These are phyloP conservation scores for Paspalum notatum DNA, from an alignment of 176 grass and related monocot species.

Conservation along the genomic window DNA sequence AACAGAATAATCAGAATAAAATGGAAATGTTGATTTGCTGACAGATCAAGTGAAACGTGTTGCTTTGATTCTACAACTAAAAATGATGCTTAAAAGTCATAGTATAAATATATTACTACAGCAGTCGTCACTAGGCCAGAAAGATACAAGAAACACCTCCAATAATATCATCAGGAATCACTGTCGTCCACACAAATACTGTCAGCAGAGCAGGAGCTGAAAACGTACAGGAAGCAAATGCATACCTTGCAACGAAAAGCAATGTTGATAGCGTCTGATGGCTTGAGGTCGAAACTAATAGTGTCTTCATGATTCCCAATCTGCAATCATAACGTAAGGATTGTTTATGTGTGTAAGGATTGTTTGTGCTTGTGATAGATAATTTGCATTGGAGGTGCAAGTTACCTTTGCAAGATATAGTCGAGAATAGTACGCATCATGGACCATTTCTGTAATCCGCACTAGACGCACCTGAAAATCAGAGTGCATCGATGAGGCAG, in stretches of 20 bases:
- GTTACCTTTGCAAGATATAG: constrained; percentile 88
- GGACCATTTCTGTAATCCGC: constrained; percentile 89
- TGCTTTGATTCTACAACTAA: constrained; percentile 16
- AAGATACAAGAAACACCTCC: background rate
- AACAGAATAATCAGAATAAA: background rate
- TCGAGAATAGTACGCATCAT: constrained; percentile 80
- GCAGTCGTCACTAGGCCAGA: background rate
- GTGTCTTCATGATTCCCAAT: constrained; percentile 70
- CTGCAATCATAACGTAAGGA: constrained; percentile 38
- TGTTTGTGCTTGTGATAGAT: background rate
- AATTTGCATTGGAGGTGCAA: constrained; percentile 8
- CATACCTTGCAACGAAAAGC: constrained; percentile 96
- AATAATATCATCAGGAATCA: constrained; percentile 1
- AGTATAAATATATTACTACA: too few relatives aligned
- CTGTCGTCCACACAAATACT: background rate
- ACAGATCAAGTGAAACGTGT: constrained; percentile 1
- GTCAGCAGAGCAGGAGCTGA: background rate
- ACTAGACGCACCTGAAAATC: constrained; percentile 69
- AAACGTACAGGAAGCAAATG: constrained; percentile 33
- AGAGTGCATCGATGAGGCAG: background rate
- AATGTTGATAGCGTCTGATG: constrained; percentile 98
- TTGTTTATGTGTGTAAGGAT: background rate
- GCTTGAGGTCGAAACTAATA: constrained; percentile 81
- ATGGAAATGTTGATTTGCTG: background rate
- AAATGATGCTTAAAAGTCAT: background rate